A percentile compares a stretch with the other conserved stretches of the same genome.
Conservation (phyloP, 352 stramenopile genomes). For the Aphanomyces euteiches region DNA sequence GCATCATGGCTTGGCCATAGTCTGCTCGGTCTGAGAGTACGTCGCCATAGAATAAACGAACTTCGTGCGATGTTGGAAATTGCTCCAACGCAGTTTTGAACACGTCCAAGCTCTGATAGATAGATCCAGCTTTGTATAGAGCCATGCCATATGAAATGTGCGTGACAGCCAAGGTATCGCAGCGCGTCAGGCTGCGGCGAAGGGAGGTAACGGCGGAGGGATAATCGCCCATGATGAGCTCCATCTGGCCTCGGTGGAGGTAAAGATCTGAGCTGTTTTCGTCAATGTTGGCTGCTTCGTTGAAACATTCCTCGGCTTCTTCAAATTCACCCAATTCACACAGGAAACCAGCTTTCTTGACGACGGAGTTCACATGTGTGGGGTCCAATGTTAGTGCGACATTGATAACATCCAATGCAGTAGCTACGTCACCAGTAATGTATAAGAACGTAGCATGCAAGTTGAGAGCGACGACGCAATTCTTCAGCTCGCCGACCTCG, state of each 20-base stretch:
- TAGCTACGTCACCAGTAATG: slow-evolving; percentile 68
- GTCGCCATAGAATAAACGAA: slow-evolving; percentile 80
- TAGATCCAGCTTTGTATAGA: slow-evolving; percentile 79
- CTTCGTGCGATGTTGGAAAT: slow-evolving; percentile 69
- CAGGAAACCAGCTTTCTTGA: slow-evolving; percentile 62
- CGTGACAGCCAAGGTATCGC: slow-evolving; percentile 64
- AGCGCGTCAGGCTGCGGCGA: slow-evolving; percentile 67
- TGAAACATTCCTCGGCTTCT: slow-evolving; percentile 58
- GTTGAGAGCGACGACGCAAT: slow-evolving; percentile 49
- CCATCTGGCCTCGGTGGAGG: slow-evolving; percentile 75
- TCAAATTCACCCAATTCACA: slow-evolving; percentile 51
- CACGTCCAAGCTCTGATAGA: slow-evolving; percentile 77
- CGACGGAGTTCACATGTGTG: slow-evolving; percentile 31
- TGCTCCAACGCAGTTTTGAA: slow-evolving; percentile 60
- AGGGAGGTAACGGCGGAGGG: slow-evolving; percentile 64
- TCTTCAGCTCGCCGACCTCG: slow-evolving; percentile 39
- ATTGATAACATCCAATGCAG: slow-evolving; percentile 59
- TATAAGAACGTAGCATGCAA: slow-evolving; percentile 80
- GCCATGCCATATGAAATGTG: slow-evolving; percentile 83
- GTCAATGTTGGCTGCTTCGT: slow-evolving; percentile 61
- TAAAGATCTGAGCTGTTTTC: slow-evolving; percentile 73
- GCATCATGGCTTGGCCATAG: slow-evolving; percentile 74
- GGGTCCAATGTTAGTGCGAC: slow-evolving; percentile 54
- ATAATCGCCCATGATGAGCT: slow-evolving; percentile 75
- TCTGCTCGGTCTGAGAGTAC: slow-evolving; percentile 77